Evolutionary conservation across 2,329 filamentous ascomycete species (phyloP), one percentile per base, ranked within the genome.

Genomic region (Colletotrichum camelliae): DNA sequence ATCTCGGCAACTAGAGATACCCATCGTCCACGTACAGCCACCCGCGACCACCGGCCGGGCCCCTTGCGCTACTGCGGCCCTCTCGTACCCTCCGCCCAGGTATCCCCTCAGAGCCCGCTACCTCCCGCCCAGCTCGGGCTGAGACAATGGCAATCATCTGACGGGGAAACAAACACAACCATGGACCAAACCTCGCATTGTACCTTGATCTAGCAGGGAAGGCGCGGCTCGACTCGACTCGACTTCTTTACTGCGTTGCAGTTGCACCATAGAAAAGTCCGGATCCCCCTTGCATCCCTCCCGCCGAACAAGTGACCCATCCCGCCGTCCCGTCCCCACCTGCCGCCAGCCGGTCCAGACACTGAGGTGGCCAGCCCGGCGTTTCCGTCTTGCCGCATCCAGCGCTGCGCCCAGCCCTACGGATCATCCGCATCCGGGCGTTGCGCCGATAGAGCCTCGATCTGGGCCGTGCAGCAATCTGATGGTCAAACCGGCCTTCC

Each of bases 71-170:
- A 29, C 65, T 35, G 33, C 35, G 33, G n/a, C 72, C 24, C 18
- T 21, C 16, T 6, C 24, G n/a, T 74, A 70, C 66, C n/a, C 16
- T n/a, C 31, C 27, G 12, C 16, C 35, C 39, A 61, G 37, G 60
- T 70, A 65, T 43, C 60, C 27, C 67, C 12, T 37, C 58, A 24
- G 16, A 60, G 35, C 10, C 35, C 35, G 21, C 33, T 67, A 71
- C 72, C 16, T 68, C 9, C 55, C 12, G 18, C 16, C 33, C 33
- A 39, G 3, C 24, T 72, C 37, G 43, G 65, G 29, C 43, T 68
- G 70, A 75, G 74, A 75, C 74, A 75, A 61, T 52, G 35, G 29
- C 18, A 65, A 75, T 68, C 74, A 76, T 74, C 64, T 74, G 74
- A 76, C 65, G 60, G 33, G 29, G 18, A 31, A 52, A 58, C 21